Base-by-base conservation (phyloP, 345 rosid genomes). In the Adansonia digitata region DNA sequence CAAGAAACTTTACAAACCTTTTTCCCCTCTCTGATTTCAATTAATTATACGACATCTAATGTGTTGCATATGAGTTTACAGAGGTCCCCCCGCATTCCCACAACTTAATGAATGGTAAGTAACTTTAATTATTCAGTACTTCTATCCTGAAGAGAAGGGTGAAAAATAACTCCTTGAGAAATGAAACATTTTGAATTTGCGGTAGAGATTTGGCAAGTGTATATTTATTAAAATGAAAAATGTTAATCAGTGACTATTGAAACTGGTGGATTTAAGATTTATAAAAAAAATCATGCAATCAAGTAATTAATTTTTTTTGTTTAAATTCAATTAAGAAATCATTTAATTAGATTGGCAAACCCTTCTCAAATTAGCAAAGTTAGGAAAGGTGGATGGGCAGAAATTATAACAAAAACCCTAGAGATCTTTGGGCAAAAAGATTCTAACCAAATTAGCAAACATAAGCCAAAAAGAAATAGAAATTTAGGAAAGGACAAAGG, bases 401-500 rank as follows among this genome's bases (percentile, higher is more conserved):
- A 75, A 61, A 31, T 53, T 59, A 61, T 52, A 71, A 48, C 7
- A 52, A 65, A 78, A 78, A 59, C 74, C 74, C 82, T 69, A 59
- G 83, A 53, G 48, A 60, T 49, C 15, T 60, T 5, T 52, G 26
- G 51, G 0, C 49, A 39, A 49, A 35, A 75, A 73, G 65, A 73
- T 72, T 75, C 77, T 52, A 80, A 69, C 78, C 75, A 81, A 81
- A 68, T 82, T 52, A 75, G 74, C 71, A 14, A 71, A 39, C 46
- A 49, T 11, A 69, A 75, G 62, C 65, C 46, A 64, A 75, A 82
- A 78, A 57, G 42, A 42, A 78, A 39, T 42, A 45, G 74, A 45
- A 42, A 77, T 66, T 10, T 52, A 29, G 73, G 68, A 69, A 72
- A 82, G 78, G 80, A 82, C 78, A 80, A 77, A 78, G 77, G 71